phyloP scores from a whole-genome alignment of 768 basidiomycete genomes.

The Mycena amicta region DNA sequence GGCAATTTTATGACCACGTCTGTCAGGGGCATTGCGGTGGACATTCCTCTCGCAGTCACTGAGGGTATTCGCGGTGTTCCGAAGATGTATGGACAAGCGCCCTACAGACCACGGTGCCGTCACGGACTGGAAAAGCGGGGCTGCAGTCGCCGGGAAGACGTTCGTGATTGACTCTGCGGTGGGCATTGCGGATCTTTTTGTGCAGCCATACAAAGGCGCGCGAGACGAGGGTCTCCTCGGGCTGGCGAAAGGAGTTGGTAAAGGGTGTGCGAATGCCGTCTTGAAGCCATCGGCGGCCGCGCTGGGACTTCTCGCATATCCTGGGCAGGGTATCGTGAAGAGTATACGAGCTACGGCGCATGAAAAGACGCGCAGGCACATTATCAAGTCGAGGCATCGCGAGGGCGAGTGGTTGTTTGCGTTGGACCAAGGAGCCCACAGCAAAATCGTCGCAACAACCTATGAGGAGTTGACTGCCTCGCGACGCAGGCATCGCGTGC shows the following conservation, averaged over 20 bases:
- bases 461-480: slow-evolving; percentile 6
- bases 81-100: slow-evolving; percentile 36
- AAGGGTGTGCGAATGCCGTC: slow-evolving; percentile 1
- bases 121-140: slow-evolving; percentile 37
- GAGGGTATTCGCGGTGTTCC: slow-evolving; percentile 41
- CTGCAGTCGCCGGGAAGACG: slow-evolving; percentile 42
- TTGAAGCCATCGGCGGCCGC: slow-evolving; percentile 1
- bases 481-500: too few relatives aligned
- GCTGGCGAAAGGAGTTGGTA: slow-evolving; percentile 18
- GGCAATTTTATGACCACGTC: slow-evolving; percentile 15
- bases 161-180: slow-evolving; percentile 11
- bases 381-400: neutral
- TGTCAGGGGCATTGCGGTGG: slow-evolving; percentile 33
- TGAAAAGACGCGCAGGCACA: slow-evolving; percentile 3
- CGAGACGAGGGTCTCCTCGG: slow-evolving; percentile 17
- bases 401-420: slow-evolving; percentile 18
- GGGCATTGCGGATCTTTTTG: slow-evolving; percentile 15
- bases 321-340: slow-evolving; percentile 29
- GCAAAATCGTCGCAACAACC: neutral
- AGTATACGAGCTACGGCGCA: slow-evolving; percentile 18
- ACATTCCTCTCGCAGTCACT: slow-evolving; percentile 33
- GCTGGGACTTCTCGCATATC: slow-evolving; percentile 30
- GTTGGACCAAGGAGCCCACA: neutral
- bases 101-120: slow-evolving; percentile 34
- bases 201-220: slow-evolving; percentile 23